These are phyloP conservation scores for Zygosaccharomyces pseudobailii DNA, from an alignment of 1,139 yeast species.

Conservation along the genomic window DNA sequence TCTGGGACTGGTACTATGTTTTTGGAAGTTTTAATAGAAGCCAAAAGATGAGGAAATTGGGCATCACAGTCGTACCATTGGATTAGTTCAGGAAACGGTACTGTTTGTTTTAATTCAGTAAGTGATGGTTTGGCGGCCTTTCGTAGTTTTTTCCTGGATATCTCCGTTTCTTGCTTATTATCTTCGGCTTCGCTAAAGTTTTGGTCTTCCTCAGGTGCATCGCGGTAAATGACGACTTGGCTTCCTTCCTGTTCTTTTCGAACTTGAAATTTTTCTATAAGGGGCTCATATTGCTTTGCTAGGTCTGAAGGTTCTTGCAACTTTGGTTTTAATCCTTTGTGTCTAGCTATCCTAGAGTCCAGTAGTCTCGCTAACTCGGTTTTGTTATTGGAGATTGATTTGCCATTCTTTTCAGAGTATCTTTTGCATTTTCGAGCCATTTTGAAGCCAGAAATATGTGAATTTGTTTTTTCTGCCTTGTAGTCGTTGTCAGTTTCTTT, in stretches of 20 bases:
- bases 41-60: constrained; percentile 63
- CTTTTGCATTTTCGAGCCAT: constrained; percentile 11
- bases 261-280: constrained; percentile 7
- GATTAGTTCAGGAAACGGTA: constrained; percentile 62
- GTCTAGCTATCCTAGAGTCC: constrained; percentile 8
- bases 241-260: background rate
- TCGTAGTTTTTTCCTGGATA: constrained; percentile 43
- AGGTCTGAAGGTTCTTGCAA: background rate
- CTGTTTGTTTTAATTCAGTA: constrained; percentile 58
- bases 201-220: background rate
- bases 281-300: constrained; percentile 6
- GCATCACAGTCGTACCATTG: constrained; percentile 91
- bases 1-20: constrained; percentile 74
- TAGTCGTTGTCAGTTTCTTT: no score
- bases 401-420: background rate
- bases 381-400: constrained; percentile 1
- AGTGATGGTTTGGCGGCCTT: constrained; percentile 57
- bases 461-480: no score
- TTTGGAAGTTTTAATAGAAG: constrained; percentile 58
- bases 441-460: background rate
- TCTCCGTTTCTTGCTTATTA: background rate
- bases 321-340: background rate
- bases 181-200: background rate
- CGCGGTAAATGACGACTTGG: background rate
- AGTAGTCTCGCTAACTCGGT: constrained; percentile 7